These are phyloP conservation scores for Globisporangium acanthophoron DNA, from an alignment of 352 stramenopile genomes.

Conservation along the genomic window DNA sequence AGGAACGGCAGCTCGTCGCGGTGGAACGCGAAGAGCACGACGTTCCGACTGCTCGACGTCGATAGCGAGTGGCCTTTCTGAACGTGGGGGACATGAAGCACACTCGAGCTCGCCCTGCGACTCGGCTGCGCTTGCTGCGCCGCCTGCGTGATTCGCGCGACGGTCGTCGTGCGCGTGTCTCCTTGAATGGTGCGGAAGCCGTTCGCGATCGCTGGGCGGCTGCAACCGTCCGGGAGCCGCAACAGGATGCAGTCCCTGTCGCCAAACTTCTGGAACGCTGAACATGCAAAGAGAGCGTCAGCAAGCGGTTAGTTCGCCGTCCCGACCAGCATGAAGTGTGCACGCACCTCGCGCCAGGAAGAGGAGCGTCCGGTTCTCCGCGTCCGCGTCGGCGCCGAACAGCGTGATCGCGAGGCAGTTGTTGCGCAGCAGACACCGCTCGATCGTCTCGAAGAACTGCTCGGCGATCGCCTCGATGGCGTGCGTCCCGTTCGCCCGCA, in stretches of 20 bases:
- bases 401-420: slow-evolving; percentile 51
- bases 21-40: slow-evolving; percentile 54
- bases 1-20: slow-evolving; percentile 64
- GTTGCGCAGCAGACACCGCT: slow-evolving; percentile 50
- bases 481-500: slow-evolving; percentile 39
- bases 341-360: slow-evolving; percentile 45
- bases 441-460: slow-evolving; percentile 41
- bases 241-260: slow-evolving; percentile 58
- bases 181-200: slow-evolving; percentile 38
- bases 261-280: slow-evolving; percentile 52
- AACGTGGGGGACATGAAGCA: background rate
- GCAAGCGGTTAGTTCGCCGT: background rate
- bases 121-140: slow-evolving; percentile 16
- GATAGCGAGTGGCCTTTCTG: slow-evolving; percentile 11
- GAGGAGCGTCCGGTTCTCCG: slow-evolving; percentile 36
- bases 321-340: background rate
- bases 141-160: slow-evolving; percentile 28
- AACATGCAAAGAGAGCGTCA: background rate
- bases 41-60: slow-evolving; percentile 16
- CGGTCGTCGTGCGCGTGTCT: slow-evolving; percentile 33
- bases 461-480: slow-evolving; percentile 51
- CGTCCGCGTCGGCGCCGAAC: slow-evolving; percentile 38
- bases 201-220: slow-evolving; percentile 30
- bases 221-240: slow-evolving; percentile 38
- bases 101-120: slow-evolving; percentile 1